Evolutionary conservation across 768 basidiomycete genomes (phyloP).

Genomic region (Pisolithus tinctorius): DNA sequence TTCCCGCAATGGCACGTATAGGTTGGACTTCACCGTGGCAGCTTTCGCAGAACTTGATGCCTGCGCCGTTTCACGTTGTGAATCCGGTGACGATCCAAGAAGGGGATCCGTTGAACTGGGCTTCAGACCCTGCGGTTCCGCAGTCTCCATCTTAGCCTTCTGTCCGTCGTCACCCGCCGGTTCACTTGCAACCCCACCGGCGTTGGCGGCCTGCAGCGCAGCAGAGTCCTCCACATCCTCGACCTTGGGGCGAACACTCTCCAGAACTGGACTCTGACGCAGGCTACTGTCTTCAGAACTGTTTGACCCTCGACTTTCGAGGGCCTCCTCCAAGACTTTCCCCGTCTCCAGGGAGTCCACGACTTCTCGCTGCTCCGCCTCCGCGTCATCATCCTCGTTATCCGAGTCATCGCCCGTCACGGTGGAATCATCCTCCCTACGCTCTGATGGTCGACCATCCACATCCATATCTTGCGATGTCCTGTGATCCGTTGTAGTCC

Average conservation of each 20-base stretch:
- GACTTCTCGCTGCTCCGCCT: slow-evolving; percentile 46
- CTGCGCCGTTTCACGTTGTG: slow-evolving; percentile 27
- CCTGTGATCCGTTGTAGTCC: slow-evolving; percentile 31
- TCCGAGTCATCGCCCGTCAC: slow-evolving; percentile 35
- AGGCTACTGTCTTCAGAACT: slow-evolving; percentile 31
- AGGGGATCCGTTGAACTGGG: slow-evolving; percentile 50
- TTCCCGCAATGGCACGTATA: slow-evolving; percentile 55
- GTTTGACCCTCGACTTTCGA: slow-evolving; percentile 32
- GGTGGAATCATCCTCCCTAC: slow-evolving; percentile 6
- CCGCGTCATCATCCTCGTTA: slow-evolving; percentile 55
- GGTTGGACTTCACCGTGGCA: slow-evolving; percentile 32
- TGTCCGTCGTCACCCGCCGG: slow-evolving; percentile 17
- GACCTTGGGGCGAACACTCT: slow-evolving; percentile 37
- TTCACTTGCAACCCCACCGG: slow-evolving; percentile 28
- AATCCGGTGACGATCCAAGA: slow-evolving; percentile 35
- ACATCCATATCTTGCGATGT: slow-evolving; percentile 26
- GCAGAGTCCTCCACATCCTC: slow-evolving; percentile 56
- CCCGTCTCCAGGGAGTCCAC: slow-evolving; percentile 56
- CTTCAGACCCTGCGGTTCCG: slow-evolving; percentile 40
- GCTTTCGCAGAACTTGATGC: slow-evolving; percentile 26
- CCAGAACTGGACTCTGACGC: slow-evolving; percentile 22
- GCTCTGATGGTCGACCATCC: slow-evolving; percentile 15
- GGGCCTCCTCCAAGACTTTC: slow-evolving; percentile 49
- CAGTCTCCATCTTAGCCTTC: slow-evolving; percentile 21
- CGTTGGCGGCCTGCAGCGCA: slow-evolving; percentile 24